Percentiles rank a stretch among this genome's conserved stretches.
These are phyloP conservation scores for Phaeosphaeriaceae sp. DNA, from an alignment of 2,329 filamentous ascomycete species.

Conservation along the genomic window DNA sequence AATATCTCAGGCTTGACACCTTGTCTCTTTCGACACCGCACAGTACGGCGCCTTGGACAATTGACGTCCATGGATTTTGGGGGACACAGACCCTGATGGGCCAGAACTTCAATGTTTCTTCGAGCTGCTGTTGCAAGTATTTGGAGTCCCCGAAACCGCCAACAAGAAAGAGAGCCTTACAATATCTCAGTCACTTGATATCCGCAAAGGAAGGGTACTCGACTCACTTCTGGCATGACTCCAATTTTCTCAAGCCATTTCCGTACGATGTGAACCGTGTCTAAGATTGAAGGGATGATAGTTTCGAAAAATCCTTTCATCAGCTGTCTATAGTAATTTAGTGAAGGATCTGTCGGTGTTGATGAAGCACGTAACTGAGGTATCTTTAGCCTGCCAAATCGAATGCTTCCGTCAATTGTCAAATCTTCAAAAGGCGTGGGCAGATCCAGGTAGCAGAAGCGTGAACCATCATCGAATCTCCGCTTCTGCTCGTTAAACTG, in stretches of 20 bases:
- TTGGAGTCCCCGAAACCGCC: constrained; percentile 25
- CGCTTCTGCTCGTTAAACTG: not conserved
- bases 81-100: constrained; percentile 21
- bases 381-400: not conserved
- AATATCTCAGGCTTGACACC: constrained; percentile 11
- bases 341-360: not conserved
- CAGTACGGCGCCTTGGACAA: constrained; percentile 32
- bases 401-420: not conserved
- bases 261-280: not conserved
- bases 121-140: constrained; percentile 20
- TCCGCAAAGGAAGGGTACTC: not conserved
- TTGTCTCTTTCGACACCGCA: constrained; percentile 31
- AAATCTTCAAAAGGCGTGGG: not conserved
- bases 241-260: not conserved
- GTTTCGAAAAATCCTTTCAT: not conserved
- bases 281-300: not conserved
- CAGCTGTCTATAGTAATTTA: not conserved
- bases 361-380: not conserved
- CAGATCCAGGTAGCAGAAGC: not conserved
- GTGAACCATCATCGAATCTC: not conserved
- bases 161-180: constrained; percentile 26
- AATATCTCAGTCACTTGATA: not conserved
- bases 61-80: constrained; percentile 26
- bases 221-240: not conserved
- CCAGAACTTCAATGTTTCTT: constrained; percentile 11